phyloP scores from a whole-genome alignment of 2,329 filamentous ascomycete genomes.

The Alternaria incomplexa region DNA sequence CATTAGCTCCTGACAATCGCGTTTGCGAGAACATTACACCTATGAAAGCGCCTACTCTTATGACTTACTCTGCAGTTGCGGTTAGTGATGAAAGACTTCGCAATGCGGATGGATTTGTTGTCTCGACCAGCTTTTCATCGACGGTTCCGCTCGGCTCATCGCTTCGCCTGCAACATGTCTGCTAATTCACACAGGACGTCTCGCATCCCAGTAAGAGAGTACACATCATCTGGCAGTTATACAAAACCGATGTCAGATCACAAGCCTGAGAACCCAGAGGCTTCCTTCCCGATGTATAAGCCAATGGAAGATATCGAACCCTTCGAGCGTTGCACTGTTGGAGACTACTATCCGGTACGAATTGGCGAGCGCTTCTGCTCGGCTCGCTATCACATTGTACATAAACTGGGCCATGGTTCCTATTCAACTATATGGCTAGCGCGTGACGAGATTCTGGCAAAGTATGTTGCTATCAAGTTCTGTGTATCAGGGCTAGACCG shows the following conservation, averaged over 20 bases:
- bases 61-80: too few relatives aligned
- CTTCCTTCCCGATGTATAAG: background rate
- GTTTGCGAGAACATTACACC: too few relatives aligned
- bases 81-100: too few relatives aligned
- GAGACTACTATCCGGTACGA: slow-evolving; percentile 1
- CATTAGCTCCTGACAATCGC: too few relatives aligned
- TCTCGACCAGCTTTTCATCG: too few relatives aligned
- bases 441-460: background rate
- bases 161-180: background rate
- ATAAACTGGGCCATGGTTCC: background rate
- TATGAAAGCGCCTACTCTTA: too few relatives aligned
- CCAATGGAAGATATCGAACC: slow-evolving; percentile 9
- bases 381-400: background rate
- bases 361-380: background rate
- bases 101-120: too few relatives aligned
- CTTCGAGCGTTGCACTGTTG: slow-evolving; percentile 2
- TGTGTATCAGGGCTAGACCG: slow-evolving; percentile 4
- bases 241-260: background rate
- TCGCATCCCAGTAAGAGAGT: background rate
- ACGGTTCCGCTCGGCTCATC: background rate
- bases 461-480: slow-evolving; percentile 15
- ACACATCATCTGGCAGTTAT: background rate
- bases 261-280: background rate
- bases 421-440: background rate
- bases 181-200: background rate